Percentiles rank a stretch among this genome's conserved stretches.
phyloP scores from a whole-genome alignment of 176 grass and related monocot genomes.

The Elaeis guineensis region DNA sequence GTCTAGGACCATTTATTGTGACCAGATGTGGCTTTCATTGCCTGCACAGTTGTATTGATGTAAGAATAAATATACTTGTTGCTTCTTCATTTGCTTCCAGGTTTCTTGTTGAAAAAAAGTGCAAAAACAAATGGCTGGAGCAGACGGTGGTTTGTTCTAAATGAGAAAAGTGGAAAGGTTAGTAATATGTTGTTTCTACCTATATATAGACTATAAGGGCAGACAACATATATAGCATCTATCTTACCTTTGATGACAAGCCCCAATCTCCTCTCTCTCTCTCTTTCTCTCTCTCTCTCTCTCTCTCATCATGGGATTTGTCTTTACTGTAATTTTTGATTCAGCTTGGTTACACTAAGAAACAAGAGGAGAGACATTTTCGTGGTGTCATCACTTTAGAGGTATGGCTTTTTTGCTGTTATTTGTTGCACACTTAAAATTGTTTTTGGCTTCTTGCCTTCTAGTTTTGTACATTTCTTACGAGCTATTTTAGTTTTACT shows the following conservation, averaged over 20 bases:
- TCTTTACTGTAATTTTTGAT: conserved; percentile 17
- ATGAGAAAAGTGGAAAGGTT: conserved; percentile 95
- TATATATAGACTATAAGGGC: no score
- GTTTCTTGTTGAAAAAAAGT: conserved; percentile 82
- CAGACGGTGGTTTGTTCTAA: conserved; percentile 78
- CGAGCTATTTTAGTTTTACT: no score
- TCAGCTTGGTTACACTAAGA: conserved; percentile 95
- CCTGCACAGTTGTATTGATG: background rate
- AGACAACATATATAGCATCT: no score
- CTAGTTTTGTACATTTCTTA: no score
- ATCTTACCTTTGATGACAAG: no score
- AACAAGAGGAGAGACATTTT: conserved; percentile 91
- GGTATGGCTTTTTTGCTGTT: conserved; percentile 31
- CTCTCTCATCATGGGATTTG: conserved; percentile 9
- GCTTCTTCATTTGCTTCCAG: conserved; percentile 25
- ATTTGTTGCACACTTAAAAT: background rate
- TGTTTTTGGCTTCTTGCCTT: no score
- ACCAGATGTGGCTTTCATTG: no score
- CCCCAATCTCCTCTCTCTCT: background rate
- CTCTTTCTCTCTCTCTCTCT: conserved; percentile 12
- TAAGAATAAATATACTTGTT: background rate
- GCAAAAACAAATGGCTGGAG: conserved; percentile 90
- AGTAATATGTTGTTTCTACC: conserved; percentile 6
- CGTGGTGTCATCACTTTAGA: conserved; percentile 74
- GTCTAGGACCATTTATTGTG: no score